Base-by-base conservation (phyloP, 768 basidiomycete species). In the Trametes gibbosa region DNA sequence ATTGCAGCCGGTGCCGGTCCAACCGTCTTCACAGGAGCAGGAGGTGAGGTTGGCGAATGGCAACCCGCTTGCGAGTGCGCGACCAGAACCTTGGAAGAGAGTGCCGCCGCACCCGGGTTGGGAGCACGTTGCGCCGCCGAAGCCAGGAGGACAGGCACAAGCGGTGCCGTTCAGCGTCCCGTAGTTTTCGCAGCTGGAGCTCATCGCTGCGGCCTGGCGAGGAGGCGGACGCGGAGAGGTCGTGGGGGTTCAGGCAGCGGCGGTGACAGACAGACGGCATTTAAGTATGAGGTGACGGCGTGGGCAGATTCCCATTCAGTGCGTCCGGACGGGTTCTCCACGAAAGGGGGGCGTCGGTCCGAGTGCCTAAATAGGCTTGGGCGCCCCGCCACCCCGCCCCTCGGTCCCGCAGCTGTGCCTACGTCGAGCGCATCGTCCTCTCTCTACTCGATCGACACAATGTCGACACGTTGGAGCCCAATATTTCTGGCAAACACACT, bases 141-240 rank as follows among this genome's bases (percentile, higher is more conserved):
- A 92, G 13, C 93, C 93, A 23, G 83, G 80, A 5, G 92, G 93
- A 71, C 95, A 97, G 23, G 79, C 72, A 69, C 94, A 95, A 23
- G 69, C 66, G 23, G 83, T 77, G 10, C 81, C 83, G 61, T 82
- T 84, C 40, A 70, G 64, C 4, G 76, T 67, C 29, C 88, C 91
- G 67, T 84, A 89, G 68, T 94, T 92, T 57, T 84, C 79, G 74
- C 92, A 94, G 54, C 35, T 42, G 37, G 37, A 13, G 49, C 34
- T 32, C 29, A 32, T 32, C 29, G 54, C 34, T 35, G 52, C 23
- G 32, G 25, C 16, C 23, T 25, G 48, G 23, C 14, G 53, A 21
- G 53, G 12, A 16, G 10, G 19, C 27, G 47, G 5, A 8, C 39
- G 21, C 24, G 29, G 2, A 23, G 52, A 32, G 19, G 40, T n/a